Evolutionary conservation across 2,329 filamentous ascomycete species (phyloP), one percentile per base, ranked within the genome.

Genomic region (Neofusicoccum cordaticola): DNA sequence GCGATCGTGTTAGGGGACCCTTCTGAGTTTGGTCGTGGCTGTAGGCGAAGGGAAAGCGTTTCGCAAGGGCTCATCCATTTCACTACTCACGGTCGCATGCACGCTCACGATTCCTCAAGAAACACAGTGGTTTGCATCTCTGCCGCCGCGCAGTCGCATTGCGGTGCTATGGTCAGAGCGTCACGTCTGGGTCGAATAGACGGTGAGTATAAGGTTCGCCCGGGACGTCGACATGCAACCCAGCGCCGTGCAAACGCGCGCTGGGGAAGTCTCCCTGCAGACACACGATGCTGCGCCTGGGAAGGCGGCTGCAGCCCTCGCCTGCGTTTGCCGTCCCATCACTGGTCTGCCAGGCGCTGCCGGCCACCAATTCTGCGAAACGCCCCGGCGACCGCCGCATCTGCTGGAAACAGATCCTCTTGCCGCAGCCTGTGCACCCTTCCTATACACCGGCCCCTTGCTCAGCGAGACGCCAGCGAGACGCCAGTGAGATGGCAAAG

Each of bases 21-120:
- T 65, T 65, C 63, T 65, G 63, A 65, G 63, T 65, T 65, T 65
- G 63, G 63, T 61, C 60, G 64, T 57, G 58, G 62, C 62, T 64
- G 62, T 64, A 64, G 62, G 62, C 62, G 62, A 64, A 58, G 52
- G 51, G 62, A 58, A 64, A 64, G 51, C 62, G 62, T 64, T 48
- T 64, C 62, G 62, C 62, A 64, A 63, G 52, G 52, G 42, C 62
- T 48, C 51, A 31, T 53, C 51, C 41, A 53, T 52, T 63, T 63
- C 51, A 64, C 51, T 64, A 44, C 22, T 58, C 41, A 47, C 62
- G 12, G 50, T 57, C 22, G 51, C 51, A 64, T 64, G 62, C 62
- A 64, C 52, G 45, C 45, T 64, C 52, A 64, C 62, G 52, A 57
- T 53, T 39, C n/a, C 51, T 34, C 34, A 39, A 42, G 35, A 34